Conservation (phyloP, 805 yeast species). For the Cyberlindnera xylosilytica region DNA sequence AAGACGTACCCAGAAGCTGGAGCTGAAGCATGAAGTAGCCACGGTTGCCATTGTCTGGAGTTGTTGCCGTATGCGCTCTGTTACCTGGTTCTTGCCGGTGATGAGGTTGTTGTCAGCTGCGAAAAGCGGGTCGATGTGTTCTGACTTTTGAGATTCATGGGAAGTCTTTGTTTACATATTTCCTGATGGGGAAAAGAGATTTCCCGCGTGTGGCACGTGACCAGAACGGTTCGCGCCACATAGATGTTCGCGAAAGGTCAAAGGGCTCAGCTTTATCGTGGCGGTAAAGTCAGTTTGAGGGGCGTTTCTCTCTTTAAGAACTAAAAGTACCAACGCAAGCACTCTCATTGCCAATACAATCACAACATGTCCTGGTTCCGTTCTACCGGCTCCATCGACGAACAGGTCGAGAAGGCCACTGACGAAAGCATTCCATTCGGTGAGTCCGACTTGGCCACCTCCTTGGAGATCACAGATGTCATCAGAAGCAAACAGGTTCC, state of each 20-base stretch:
- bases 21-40: constrained; percentile 34
- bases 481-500: constrained; percentile 78
- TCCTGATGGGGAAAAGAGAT: constrained; percentile 21
- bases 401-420: constrained; percentile 68
- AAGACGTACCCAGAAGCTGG: constrained; percentile 45
- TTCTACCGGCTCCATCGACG: constrained; percentile 36
- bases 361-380: constrained; percentile 28
- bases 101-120: too few relatives aligned
- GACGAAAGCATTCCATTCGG: constrained; percentile 91
- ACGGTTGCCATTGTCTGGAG: constrained; percentile 9
- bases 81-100: too few relatives aligned
- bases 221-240: constrained; percentile 4
- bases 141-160: too few relatives aligned
- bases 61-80: too few relatives aligned
- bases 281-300: too few relatives aligned
- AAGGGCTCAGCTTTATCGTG: too few relatives aligned
- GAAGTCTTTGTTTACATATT: constrained; percentile 11
- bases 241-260: neutral
- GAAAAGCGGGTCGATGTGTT: too few relatives aligned
- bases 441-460: constrained; percentile 70
- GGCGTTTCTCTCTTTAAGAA: too few relatives aligned
- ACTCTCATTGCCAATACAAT: neutral
- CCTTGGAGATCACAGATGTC: constrained; percentile 82
- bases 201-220: constrained; percentile 1
- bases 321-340: too few relatives aligned